Evolutionary conservation across 768 basidiomycete genomes (phyloP).

Genomic region (Boletus rufocinnamomeus): DNA sequence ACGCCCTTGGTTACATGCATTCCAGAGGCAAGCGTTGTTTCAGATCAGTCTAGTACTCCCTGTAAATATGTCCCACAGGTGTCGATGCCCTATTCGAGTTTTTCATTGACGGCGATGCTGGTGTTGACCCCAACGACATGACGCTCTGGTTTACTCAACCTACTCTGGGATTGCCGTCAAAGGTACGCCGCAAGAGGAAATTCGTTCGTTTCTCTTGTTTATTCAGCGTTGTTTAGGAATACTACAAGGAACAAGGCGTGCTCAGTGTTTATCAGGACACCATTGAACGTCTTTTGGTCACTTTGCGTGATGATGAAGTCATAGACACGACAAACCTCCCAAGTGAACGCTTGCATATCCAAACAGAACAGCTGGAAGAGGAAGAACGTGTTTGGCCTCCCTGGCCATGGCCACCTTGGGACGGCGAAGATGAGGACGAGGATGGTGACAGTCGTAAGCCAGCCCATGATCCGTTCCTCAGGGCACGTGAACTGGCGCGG

Average conservation of each 20-base stretch:
- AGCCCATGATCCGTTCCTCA: conserved; percentile 37
- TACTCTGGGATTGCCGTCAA: conserved; percentile 79
- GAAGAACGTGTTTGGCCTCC: conserved; percentile 62
- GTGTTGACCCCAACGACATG: conserved; percentile 84
- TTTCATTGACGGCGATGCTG: conserved; percentile 85
- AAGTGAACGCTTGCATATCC: conserved; percentile 25
- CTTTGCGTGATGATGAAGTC: conserved; percentile 51
- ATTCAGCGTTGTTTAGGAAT: conserved; percentile 56
- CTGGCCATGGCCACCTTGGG: conserved; percentile 89
- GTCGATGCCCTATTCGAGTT: conserved; percentile 80
- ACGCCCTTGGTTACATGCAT: conserved; percentile 83
- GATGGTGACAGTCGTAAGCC: conserved; percentile 41
- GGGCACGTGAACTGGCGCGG: conserved; percentile 64
- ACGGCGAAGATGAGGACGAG: conserved; percentile 56
- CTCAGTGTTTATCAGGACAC: conserved; percentile 70
- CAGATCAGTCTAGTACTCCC: neutral
- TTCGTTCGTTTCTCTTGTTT: neutral
- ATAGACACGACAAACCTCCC: conserved; percentile 13
- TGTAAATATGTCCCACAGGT: conserved; percentile 43
- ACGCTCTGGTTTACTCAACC: conserved; percentile 85
- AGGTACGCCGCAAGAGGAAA: conserved; percentile 45
- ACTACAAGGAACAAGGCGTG: conserved; percentile 78
- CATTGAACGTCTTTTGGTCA: conserved; percentile 63
- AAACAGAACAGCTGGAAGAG: conserved; percentile 42
- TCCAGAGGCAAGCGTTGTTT: conserved; percentile 61